Evolutionary conservation across 2,329 filamentous ascomycete species (phyloP), one percentile per base, ranked within the genome.

Genomic region (Trichoderma hamatum): DNA sequence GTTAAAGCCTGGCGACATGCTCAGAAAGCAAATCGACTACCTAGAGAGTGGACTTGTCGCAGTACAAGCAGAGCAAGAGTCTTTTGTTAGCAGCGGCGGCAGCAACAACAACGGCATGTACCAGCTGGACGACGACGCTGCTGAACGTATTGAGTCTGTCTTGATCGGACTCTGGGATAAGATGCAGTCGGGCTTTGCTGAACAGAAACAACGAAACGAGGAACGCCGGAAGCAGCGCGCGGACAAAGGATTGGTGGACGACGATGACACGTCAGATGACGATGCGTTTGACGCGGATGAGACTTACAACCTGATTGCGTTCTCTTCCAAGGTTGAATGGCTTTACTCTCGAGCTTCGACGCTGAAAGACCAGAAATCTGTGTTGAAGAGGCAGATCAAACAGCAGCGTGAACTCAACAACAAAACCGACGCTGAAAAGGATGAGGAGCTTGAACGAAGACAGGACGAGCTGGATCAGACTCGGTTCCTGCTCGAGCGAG

Each of bases 341-440:
- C 82, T 97, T 5, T 93, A 94, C 76, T 84, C 85, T 51, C 91
- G 93, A 69, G 88, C 93, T n/a, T 91, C 90, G 21, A 88, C 88
- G 24, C 83, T 97, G 43, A 90, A 92, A 71, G 92, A 97, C 74
- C 94, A 98, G 77, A 96, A 97, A 77, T 88, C 89, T 60, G 94
- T 97, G 26, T 85, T 98, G 10, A 91, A 95, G 75, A 89, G 94
- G 54, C 94, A 98, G 78, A 95, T 97, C 75, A 95, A 97, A 81
- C 94, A 98, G 78, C 95, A 98, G 80, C 91, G 94, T 69, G 93
- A 97, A 76, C 86, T 97, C 69, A 97, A 97, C 80, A 94, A 86
- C 82, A 94, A 94, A 76, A 94, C 93, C 1, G 93, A 97, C 72
- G 84, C 87, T 24, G 86, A 90, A 70, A 88, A 90, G 75, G 90